Evolutionary conservation across 495 filamentous ascomycete genomes (phyloP), one percentile per base, ranked within the genome.

Genomic region (Penicillium steckii): DNA sequence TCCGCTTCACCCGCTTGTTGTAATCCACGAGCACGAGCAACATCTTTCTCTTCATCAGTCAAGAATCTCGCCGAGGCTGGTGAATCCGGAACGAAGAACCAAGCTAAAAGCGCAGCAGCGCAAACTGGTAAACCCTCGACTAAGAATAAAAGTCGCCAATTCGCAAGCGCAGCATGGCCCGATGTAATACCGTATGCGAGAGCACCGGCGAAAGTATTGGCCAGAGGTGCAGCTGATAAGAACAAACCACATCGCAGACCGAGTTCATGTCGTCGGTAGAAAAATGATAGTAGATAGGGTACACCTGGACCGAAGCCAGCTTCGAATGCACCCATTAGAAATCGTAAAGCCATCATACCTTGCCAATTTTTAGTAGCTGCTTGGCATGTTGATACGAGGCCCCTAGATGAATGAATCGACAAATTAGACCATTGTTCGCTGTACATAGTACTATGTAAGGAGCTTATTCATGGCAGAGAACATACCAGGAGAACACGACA

Each of bases 181-280:
- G 81, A 86, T 0, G 88, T 91, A 49, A 96, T 94, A 6, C 84
- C 89, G 48, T 89, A 95, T 0, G 91, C 91, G 4, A 96, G 72
- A 4, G 87, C 87, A 23, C 90, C 89, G 0, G 90, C 88, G 61
- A 95, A 95, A 10, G 85, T 87, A 26, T 85, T 93, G 2, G 91
- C 90, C 17, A 95, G 71, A 1, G 91, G 90, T 0, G 89, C 89
- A 2, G 88, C 86, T 2, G 85, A 84, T 4, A 95, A 65, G 65
- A 90, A 92, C 22, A 95, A 64, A 33, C 90, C 90, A 50, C 81
- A 83, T 2, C 91, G 80, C 21, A 95, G 67, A 15, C 90, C 91
- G 1, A 95, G 66, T 61, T 93, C 90, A 40, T 85, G 78, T 5
- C 91, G 77, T 23, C 85, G 80, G 59, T 95, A 96, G 74, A 95